Percentiles rank a stretch among this genome's conserved stretches.
Evolutionary conservation across 148 eudicot species (phyloP).

Genomic region (Heliosperma pusillum): DNA sequence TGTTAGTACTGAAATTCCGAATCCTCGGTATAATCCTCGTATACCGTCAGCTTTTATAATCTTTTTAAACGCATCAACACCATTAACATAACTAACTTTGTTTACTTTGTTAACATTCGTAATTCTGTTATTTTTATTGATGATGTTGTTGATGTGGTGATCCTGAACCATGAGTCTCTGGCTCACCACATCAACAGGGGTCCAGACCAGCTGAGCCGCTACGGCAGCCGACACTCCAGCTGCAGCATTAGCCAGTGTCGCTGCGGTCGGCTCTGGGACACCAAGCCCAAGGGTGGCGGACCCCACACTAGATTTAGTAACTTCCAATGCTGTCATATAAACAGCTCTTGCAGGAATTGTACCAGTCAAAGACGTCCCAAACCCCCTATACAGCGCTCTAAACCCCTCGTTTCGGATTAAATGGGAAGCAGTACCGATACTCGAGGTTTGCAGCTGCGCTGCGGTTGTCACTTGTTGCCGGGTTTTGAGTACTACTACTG

Average conservation of each 20-base stretch:
- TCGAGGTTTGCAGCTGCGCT: conserved; percentile 32
- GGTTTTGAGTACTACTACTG: conserved; percentile 73
- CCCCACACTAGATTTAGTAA: conserved; percentile 73
- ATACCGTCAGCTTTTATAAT: conserved; percentile 59
- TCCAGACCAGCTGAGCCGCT: conserved; percentile 97
- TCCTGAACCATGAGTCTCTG: conserved; percentile 84
- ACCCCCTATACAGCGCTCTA: conserved; percentile 64
- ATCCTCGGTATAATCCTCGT: conserved; percentile 61
- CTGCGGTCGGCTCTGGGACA: conserved; percentile 48
- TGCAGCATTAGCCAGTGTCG: conserved; percentile 69
- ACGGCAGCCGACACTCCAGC: conserved; percentile 77
- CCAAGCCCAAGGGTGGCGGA: conserved; percentile 51
- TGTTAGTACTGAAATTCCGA: conserved; percentile 72
- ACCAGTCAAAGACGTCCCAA: conserved; percentile 79
- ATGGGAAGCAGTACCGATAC: conserved; percentile 35
- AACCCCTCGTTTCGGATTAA: conserved; percentile 51
- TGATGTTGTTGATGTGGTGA: background rate
- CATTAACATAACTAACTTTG: conserved; percentile 31
- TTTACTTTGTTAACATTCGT: too few relatives aligned
- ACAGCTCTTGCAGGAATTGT: conserved; percentile 83
- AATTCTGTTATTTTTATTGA: too few relatives aligned
- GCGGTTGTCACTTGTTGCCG: conserved; percentile 62
- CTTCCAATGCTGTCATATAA: conserved; percentile 83
- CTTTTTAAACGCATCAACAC: conserved; percentile 72
- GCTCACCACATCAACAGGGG: conserved; percentile 86